phyloP scores from a whole-genome alignment of 73 alveolate genomes.

The Breviolum minutum region DNA sequence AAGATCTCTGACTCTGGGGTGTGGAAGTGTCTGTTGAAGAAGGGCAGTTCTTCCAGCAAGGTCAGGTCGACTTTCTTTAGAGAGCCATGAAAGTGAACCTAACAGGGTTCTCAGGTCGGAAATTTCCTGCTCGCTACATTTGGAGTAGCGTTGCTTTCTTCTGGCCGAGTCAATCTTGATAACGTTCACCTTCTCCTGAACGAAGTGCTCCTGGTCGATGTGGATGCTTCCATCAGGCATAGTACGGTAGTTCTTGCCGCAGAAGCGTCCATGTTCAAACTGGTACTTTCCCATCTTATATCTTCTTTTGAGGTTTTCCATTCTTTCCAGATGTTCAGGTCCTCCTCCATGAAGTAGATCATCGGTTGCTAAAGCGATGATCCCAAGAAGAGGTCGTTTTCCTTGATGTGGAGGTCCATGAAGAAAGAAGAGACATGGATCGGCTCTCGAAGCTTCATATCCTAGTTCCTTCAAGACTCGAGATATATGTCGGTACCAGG shows the following conservation, averaged over 20 bases:
- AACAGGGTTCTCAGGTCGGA: background rate
- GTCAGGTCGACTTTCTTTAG: background rate
- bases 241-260: background rate
- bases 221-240: background rate
- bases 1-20: background rate
- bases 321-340: background rate
- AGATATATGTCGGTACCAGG: background rate
- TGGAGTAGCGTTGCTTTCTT: background rate
- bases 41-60: background rate
- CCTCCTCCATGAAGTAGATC: constrained; percentile 4
- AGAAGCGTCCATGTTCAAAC: background rate
- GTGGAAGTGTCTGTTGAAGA: background rate
- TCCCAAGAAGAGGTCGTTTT: background rate
- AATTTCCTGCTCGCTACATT: background rate
- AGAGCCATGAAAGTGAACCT: background rate
- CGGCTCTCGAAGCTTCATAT: background rate
- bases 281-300: constrained; percentile 46
- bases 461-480: background rate
- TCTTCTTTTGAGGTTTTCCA: background rate
- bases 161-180: background rate
- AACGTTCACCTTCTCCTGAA: background rate
- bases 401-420: too few relatives aligned
- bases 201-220: background rate
- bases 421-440: background rate
- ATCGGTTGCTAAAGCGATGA: background rate